Percentiles rank a stretch among this genome's conserved stretches.
Evolutionary conservation across 129 eudicot genomes (phyloP).

Genomic region (Pseudognaphalium luteoalbum): DNA sequence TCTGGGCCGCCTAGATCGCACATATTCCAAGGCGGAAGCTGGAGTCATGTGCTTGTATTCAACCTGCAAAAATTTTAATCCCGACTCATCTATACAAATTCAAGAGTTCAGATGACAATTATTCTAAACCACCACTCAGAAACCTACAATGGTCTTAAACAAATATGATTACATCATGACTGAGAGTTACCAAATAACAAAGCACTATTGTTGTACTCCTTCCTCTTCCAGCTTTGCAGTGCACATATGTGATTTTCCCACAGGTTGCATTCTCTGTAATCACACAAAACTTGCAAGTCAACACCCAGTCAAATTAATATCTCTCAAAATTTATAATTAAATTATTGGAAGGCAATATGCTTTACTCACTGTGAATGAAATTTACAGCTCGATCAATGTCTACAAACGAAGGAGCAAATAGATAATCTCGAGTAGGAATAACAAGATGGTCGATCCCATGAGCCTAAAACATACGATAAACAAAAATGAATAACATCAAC

Average conservation of each 20-base stretch:
- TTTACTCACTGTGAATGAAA: slow-evolving; percentile 70
- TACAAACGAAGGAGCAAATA: slow-evolving; percentile 89
- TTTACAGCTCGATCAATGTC: slow-evolving; percentile 83
- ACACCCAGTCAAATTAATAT: background rate
- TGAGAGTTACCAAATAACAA: slow-evolving; percentile 70
- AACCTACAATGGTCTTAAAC: background rate
- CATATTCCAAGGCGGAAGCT: slow-evolving; percentile 70
- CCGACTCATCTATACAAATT: slow-evolving; percentile 17
- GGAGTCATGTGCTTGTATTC: slow-evolving; percentile 87
- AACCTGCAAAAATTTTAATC: slow-evolving; percentile 45
- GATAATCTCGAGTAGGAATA: slow-evolving; percentile 89
- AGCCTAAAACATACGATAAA: slow-evolving; percentile 41
- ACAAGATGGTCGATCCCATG: slow-evolving; percentile 90
- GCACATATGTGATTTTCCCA: slow-evolving; percentile 83
- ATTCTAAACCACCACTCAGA: too few species aligned
- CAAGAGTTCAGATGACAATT: background rate
- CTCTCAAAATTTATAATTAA: too few species aligned
- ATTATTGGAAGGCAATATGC: background rate
- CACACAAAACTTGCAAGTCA: background rate
- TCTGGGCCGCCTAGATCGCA: slow-evolving; percentile 81
- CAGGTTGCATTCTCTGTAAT: slow-evolving; percentile 61
- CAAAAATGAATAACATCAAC: background rate
- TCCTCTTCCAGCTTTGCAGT: slow-evolving; percentile 99
- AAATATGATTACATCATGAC: background rate
- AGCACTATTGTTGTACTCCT: slow-evolving; percentile 96